These are phyloP conservation scores for Berkeleyomyces rouxiae DNA, from an alignment of 2,329 filamentous ascomycete species.

Conservation along the genomic window DNA sequence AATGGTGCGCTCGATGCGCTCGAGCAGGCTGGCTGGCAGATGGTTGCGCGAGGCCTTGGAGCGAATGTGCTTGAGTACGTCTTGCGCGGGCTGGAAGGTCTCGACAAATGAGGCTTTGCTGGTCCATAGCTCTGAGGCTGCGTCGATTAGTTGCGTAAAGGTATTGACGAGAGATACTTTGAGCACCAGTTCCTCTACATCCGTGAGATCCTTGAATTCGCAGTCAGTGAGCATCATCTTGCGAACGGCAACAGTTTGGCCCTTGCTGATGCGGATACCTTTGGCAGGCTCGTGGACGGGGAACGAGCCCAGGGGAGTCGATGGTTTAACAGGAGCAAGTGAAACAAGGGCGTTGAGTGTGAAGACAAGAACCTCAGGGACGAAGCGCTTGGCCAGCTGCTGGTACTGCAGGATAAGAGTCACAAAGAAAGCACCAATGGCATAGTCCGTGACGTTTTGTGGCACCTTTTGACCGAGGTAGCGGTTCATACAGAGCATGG, in stretches of 20 bases:
- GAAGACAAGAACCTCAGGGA: constrained; percentile 79
- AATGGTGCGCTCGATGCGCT: constrained; percentile 26
- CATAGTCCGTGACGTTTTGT: constrained; percentile 46
- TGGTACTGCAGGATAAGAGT: constrained; percentile 74
- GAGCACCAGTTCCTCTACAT: constrained; percentile 20
- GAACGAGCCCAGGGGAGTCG: constrained; percentile 36
- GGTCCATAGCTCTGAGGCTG: constrained; percentile 57
- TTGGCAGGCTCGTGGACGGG: constrained; percentile 40
- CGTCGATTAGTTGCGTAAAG: constrained; percentile 47
- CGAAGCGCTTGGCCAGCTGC: constrained; percentile 63
- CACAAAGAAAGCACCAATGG: constrained; percentile 60
- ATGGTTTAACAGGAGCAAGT: constrained; percentile 40
- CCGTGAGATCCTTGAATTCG: constrained; percentile 16
- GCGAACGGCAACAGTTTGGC: constrained; percentile 26
- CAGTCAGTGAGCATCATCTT: constrained; percentile 46
- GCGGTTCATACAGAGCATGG: constrained; percentile 66
- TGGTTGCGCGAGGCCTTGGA: constrained; percentile 25
- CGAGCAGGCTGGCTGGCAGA: constrained; percentile 24
- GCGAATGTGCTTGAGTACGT: constrained; percentile 40
- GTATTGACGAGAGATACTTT: constrained; percentile 46
- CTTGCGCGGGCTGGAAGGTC: constrained; percentile 37
- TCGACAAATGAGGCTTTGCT: constrained; percentile 61
- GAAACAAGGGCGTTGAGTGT: constrained; percentile 55
- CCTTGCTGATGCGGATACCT: constrained; percentile 33
- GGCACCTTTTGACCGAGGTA: constrained; percentile 68